phyloP scores from a whole-genome alignment of 345 rosid genomes.

The Camelina hispida region DNA sequence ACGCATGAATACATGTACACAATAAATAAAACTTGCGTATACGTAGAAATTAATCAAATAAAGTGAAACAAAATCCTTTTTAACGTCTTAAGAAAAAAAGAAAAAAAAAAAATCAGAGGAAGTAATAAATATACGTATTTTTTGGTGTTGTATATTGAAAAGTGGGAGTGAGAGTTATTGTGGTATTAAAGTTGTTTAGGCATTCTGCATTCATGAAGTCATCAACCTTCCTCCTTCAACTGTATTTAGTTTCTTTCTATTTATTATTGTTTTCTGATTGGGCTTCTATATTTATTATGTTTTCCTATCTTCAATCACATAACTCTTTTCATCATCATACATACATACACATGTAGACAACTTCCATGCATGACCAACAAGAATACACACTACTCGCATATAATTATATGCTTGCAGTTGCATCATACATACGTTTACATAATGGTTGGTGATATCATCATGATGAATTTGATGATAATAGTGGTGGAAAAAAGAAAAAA shows the following conservation, averaged over 20 bases:
- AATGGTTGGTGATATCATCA: conserved; percentile 28
- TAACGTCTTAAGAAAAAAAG: neutral
- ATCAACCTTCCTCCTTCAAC: conserved; percentile 49
- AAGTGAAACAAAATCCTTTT: neutral
- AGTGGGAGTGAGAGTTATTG: conserved; percentile 45
- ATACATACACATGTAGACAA: conserved; percentile 24
- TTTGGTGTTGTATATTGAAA: conserved; percentile 31
- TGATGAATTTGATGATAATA: conserved; percentile 4
- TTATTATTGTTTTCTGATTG: neutral
- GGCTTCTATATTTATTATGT: conserved; percentile 13
- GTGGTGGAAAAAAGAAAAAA: neutral
- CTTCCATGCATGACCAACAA: conserved; percentile 22
- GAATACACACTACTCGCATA: conserved; percentile 19
- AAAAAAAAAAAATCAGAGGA: neutral
- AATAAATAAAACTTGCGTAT: no score
- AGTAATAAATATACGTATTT: neutral
- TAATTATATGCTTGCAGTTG: conserved; percentile 10
- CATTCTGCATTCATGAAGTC: conserved; percentile 49
- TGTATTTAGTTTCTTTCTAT: conserved; percentile 45
- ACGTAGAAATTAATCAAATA: no score
- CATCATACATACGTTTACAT: conserved; percentile 9
- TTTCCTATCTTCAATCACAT: conserved; percentile 29
- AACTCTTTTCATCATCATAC: conserved; percentile 20
- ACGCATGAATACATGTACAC: no score
- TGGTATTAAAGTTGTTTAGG: conserved; percentile 45